These are phyloP conservation scores for Achaetomium macrosporum DNA, from an alignment of 2,329 filamentous ascomycete species.

Conservation along the genomic window DNA sequence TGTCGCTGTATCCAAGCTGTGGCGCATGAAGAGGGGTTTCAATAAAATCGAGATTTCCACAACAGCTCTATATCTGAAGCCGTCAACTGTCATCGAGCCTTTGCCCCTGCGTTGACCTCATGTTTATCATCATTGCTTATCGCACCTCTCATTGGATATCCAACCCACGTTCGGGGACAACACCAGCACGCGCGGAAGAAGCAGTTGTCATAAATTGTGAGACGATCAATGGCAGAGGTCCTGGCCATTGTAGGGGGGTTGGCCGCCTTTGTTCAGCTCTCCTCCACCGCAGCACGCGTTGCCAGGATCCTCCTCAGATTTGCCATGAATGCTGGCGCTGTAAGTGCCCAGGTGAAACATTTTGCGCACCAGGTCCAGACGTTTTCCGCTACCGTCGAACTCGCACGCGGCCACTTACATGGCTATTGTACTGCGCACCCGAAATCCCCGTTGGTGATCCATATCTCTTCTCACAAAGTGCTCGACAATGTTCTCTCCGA, in stretches of 20 bases:
- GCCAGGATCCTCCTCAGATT: background rate
- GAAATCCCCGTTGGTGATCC: background rate
- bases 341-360: background rate
- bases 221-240: slow-evolving; percentile 1
- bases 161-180: too few species aligned
- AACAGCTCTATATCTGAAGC: too few species aligned
- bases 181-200: too few species aligned
- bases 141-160: too few species aligned
- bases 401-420: background rate
- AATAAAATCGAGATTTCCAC: too few species aligned
- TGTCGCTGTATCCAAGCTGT: too few species aligned
- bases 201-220: too few species aligned
- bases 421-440: background rate
- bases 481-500: background rate
- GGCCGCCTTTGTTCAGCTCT: background rate
- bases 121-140: too few species aligned
- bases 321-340: background rate
- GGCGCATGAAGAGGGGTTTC: too few species aligned
- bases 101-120: too few species aligned
- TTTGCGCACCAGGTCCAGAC: background rate
- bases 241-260: background rate
- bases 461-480: background rate
- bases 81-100: too few species aligned
- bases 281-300: background rate
- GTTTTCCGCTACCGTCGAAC: background rate